These are phyloP conservation scores for Phytophthora uliginosa DNA, from an alignment of 352 stramenopile genomes.

Conservation along the genomic window DNA sequence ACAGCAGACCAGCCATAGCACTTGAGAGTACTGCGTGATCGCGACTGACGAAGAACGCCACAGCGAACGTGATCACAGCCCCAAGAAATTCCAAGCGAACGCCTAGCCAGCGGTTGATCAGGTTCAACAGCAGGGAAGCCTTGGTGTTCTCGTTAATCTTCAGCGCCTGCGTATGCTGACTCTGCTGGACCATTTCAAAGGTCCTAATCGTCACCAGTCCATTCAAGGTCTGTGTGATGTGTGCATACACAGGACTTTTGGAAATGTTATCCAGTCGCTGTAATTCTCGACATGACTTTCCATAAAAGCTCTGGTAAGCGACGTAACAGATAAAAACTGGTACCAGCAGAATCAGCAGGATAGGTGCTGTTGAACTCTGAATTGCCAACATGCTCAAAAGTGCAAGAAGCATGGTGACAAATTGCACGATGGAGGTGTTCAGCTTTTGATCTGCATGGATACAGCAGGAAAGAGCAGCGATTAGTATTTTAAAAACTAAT, in stretches of 20 bases:
- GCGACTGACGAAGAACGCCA: slow-evolving; percentile 92
- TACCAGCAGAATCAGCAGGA: slow-evolving; percentile 62
- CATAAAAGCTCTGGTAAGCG: slow-evolving; percentile 74
- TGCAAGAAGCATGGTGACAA: slow-evolving; percentile 57
- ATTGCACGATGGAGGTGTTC: slow-evolving; percentile 54
- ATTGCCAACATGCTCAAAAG: slow-evolving; percentile 66
- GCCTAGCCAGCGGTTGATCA: slow-evolving; percentile 96
- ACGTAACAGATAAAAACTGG: slow-evolving; percentile 78
- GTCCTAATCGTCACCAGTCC: slow-evolving; percentile 77
- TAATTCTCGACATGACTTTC: slow-evolving; percentile 73
- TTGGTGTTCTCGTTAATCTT: slow-evolving; percentile 77
- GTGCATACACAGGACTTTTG: slow-evolving; percentile 92
- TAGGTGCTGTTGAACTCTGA: slow-evolving; percentile 52
- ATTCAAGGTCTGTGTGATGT: slow-evolving; percentile 93
- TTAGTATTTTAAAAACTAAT: slow-evolving; percentile 1
- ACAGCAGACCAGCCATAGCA: slow-evolving; percentile 92
- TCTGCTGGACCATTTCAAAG: slow-evolving; percentile 66
- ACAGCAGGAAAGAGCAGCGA: slow-evolving; percentile 15
- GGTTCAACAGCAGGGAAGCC: slow-evolving; percentile 93
- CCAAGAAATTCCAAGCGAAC: slow-evolving; percentile 92
- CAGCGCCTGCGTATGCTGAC: slow-evolving; percentile 39
- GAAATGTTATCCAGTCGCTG: slow-evolving; percentile 73
- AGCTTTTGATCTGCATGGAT: slow-evolving; percentile 61
- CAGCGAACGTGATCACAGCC: slow-evolving; percentile 90
- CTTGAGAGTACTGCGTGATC: slow-evolving; percentile 59